A percentile compares a stretch with the other conserved stretches of the same genome.
Conservation (phyloP, 2,329 filamentous ascomycete species). For the Colletotrichum costaricense region DNA sequence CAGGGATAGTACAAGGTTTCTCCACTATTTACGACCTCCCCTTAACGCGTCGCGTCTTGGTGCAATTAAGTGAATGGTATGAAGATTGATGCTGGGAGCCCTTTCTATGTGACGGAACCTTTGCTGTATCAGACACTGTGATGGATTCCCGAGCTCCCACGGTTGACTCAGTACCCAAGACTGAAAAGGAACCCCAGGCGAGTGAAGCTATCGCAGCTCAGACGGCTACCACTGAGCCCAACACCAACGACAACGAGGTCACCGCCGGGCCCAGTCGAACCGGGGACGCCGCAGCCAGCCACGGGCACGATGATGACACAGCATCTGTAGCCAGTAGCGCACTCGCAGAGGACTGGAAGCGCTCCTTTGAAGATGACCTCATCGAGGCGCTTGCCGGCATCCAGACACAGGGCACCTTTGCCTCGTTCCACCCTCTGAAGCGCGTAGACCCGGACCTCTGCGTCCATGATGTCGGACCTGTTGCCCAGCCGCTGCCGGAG, state of each 20-base stretch:
- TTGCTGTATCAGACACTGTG: background rate
- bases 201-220: background rate
- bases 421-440: constrained; percentile 12
- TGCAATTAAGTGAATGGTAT: background rate
- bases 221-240: background rate
- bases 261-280: background rate
- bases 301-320: background rate
- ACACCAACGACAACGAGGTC: background rate
- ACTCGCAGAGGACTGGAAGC: background rate
- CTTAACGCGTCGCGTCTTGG: background rate
- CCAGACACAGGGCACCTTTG: constrained; percentile 36
- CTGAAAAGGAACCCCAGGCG: background rate
- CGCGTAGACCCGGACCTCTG: constrained; percentile 22
- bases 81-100: background rate
- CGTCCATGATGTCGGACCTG: constrained; percentile 37
- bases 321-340: background rate
- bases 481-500: constrained; percentile 42
- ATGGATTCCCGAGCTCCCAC: background rate
- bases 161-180: background rate
- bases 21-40: background rate
- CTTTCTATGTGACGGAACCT: background rate
- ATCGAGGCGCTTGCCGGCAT: constrained; percentile 22
- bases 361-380: constrained; percentile 27
- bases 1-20: background rate
- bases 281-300: background rate